Base-by-base conservation (phyloP, 768 basidiomycete species). In the Leccinum barrowsii region DNA sequence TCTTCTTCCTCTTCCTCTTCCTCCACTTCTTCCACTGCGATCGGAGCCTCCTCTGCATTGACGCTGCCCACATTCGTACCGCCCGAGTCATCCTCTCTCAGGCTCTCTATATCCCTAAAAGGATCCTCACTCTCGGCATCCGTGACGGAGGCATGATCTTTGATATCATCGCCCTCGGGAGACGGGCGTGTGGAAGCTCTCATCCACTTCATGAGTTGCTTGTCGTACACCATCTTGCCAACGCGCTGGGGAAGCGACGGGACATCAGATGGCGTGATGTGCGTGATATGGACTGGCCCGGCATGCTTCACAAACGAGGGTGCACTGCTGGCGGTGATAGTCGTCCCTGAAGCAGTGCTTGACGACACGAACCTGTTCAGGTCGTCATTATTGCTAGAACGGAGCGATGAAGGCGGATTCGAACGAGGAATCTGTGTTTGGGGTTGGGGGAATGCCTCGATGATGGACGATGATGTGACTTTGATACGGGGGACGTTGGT, bases 331-430 rank as follows among this genome's bases (percentile, higher is more conserved):
- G 82, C 76, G 11, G 87, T 89, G 52, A 89, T 70, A 17, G 87
- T 89, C 12, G 88, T 89, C 17, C 80, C 81, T 4, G 90, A 91
- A 32, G 85, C 80, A 8, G 94, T 94, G 66, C 92, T 92, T 13
- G 92, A 89, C 6, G 94, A 95, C 8, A 95, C 91, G 67, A 92
- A 92, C 24, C 94, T 88, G 66, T 89, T 91, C 48, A 94, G 78
- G 68, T 94, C 93, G 17, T 86, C 86, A 61, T 82, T 83, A 15
- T 80, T 75, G 2, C 78, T 75, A 32, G 78, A 70, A 26, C 80
- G 84, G 24, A 84, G 60, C 34, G 85, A 82, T 19, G 78, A 77
- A 7, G 83, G 74, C 26, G 84, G 81, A 67, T 83, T 78, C 11
- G 80, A 68, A 19, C 64, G 70, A 6, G 66, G 59, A 12, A 63